Evolutionary conservation across 805 yeast species (phyloP).

Genomic region (Kodamaea restingae): DNA sequence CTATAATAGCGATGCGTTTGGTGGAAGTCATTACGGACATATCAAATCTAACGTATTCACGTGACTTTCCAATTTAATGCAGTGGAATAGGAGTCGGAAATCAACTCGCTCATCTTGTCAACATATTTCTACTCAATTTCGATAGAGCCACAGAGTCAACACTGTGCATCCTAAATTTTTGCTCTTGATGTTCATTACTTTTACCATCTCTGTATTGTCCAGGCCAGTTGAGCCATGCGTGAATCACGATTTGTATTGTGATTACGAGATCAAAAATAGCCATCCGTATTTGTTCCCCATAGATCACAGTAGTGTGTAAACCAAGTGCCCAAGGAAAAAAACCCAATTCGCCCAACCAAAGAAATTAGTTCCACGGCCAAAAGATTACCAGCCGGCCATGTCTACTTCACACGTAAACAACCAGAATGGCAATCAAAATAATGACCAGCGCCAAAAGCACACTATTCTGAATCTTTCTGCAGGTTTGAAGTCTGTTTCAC

Average conservation of each 20-base stretch:
- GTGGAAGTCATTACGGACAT: conserved; percentile 7
- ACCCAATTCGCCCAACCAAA: neutral
- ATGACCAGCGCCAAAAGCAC: conserved; percentile 7
- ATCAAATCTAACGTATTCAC: neutral
- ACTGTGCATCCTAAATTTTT: too few relatives aligned
- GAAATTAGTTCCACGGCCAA: conserved; percentile 1
- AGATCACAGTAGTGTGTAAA: neutral
- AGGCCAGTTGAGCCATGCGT: too few relatives aligned
- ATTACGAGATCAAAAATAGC: too few relatives aligned
- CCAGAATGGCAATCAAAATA: conserved; percentile 5
- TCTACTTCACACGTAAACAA: conserved; percentile 5
- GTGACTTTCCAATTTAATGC: neutral
- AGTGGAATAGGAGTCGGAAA: too few relatives aligned
- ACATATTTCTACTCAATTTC: too few relatives aligned
- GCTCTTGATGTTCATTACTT: too few relatives aligned
- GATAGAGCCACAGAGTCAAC: too few relatives aligned
- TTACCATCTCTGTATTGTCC: too few relatives aligned
- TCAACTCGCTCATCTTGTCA: too few relatives aligned
- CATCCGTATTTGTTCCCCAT: neutral
- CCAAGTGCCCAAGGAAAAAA: neutral
- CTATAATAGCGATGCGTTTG: conserved; percentile 37
- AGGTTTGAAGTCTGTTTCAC: conserved; percentile 41
- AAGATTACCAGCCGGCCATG: conserved; percentile 1
- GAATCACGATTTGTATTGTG: too few relatives aligned
- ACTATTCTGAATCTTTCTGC: conserved; percentile 45